Conservation (phyloP, 202 grass and related monocot species). For the Digitaria exilis region DNA sequence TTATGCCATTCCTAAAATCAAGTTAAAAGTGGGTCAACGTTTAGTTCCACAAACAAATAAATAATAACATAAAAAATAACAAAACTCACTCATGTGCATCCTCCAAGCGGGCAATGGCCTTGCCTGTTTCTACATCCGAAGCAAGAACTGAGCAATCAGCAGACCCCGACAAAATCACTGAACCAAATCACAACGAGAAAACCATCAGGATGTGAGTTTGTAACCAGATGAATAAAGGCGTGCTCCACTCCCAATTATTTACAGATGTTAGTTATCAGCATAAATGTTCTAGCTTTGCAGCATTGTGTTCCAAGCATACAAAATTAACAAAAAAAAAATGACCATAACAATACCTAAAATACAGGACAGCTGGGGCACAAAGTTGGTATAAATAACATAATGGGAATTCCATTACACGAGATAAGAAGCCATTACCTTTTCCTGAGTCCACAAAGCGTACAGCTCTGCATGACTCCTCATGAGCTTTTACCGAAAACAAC, state of each 20-base stretch:
- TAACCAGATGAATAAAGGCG: neutral
- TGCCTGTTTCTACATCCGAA: constrained; percentile 64
- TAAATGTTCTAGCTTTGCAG: constrained; percentile 3
- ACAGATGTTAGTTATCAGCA: neutral
- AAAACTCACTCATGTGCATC: constrained; percentile 67
- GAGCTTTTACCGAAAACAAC: constrained; percentile 45
- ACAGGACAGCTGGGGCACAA: neutral
- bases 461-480: constrained; percentile 82
- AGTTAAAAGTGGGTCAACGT: neutral
- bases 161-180: constrained; percentile 82
- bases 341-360: neutral
- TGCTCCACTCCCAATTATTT: neutral
- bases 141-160: constrained; percentile 55
- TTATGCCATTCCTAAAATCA: constrained; percentile 65
- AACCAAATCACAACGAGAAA: constrained; percentile 20
- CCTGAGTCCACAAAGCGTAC: constrained; percentile 80
- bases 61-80: neutral
- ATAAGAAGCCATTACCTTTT: constrained; percentile 53
- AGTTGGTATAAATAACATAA: neutral
- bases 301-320: neutral
- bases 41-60: constrained; percentile 32
- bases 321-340: neutral
- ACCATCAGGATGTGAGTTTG: neutral
- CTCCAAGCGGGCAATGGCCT: constrained; percentile 63
- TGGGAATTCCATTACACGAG: neutral